Percentiles rank a stretch among this genome's conserved stretches.
Evolutionary conservation across 228 moss, liverwort and hornwort species (phyloP).

Genomic region (Sphagnum fallax): DNA sequence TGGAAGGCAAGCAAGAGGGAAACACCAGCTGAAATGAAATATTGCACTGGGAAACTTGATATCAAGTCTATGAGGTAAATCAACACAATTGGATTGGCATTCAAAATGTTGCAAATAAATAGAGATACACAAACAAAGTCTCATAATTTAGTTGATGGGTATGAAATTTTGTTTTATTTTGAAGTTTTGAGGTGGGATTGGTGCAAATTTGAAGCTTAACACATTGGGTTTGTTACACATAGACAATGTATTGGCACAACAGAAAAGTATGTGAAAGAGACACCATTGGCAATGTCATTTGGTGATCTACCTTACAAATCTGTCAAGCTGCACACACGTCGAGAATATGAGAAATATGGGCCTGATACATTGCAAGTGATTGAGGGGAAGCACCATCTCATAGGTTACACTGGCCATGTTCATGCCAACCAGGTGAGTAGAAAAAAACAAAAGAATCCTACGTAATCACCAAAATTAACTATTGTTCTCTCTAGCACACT

Average conservation of each 20-base stretch:
- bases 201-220: too few species aligned
- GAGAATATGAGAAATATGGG: conserved; percentile 25
- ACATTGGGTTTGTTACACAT: not conserved
- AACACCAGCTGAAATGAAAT: conserved; percentile 27
- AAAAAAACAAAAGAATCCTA: too few species aligned
- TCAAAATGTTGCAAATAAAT: too few species aligned
- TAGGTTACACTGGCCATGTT: conserved; percentile 41
- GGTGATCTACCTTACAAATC: conserved; percentile 37
- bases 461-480: too few species aligned
- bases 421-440: conserved; percentile 29
- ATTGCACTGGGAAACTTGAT: conserved; percentile 28
- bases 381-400: conserved; percentile 36
- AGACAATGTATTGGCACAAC: conserved; percentile 44
- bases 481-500: too few species aligned
- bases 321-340: conserved; percentile 13
- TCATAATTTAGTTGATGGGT: too few species aligned
- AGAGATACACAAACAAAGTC: too few species aligned
- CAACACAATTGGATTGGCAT: too few species aligned
- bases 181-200: too few species aligned
- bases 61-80: conserved; percentile 18
- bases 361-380: conserved; percentile 40
- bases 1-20: conserved; percentile 48
- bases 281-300: conserved; percentile 36
- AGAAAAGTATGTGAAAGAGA: conserved; percentile 20
- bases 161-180: too few species aligned